These are phyloP conservation scores for Talaromyces sp. DNA, from an alignment of 2,329 filamentous ascomycete genomes.

Conservation along the genomic window DNA sequence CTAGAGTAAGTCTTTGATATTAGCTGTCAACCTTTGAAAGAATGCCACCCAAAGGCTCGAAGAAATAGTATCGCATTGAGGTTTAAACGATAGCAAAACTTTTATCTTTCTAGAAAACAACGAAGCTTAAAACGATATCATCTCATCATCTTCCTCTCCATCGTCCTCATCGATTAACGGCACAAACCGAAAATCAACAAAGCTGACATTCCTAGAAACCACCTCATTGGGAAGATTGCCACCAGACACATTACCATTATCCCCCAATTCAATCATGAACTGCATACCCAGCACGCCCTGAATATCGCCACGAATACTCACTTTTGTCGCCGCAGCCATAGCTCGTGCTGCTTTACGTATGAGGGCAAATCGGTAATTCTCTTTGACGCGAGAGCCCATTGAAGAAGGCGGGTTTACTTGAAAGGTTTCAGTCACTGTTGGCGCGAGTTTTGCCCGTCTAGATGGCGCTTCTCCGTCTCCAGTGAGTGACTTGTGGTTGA, in stretches of 20 bases:
- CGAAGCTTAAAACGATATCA: not conserved
- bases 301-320: slow-evolving; percentile 79
- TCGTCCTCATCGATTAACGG: slow-evolving; percentile 39
- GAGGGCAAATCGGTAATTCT: slow-evolving; percentile 81
- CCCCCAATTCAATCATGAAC: slow-evolving; percentile 87
- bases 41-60: not conserved
- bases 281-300: slow-evolving; percentile 91
- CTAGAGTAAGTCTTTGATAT: too few relatives aligned
- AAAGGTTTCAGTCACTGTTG: slow-evolving; percentile 48
- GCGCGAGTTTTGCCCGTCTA: slow-evolving; percentile 33
- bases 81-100: not conserved
- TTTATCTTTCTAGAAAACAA: not conserved
- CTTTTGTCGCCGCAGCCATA: slow-evolving; percentile 90
- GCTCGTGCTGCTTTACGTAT: slow-evolving; percentile 81
- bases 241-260: slow-evolving; percentile 16
- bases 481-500: slow-evolving; percentile 28
- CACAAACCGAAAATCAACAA: slow-evolving; percentile 45
- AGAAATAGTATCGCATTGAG: not conserved
- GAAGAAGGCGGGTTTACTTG: slow-evolving; percentile 53
- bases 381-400: slow-evolving; percentile 57
- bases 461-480: slow-evolving; percentile 31
- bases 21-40: too few relatives aligned
- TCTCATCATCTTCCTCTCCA: slow-evolving; percentile 14
- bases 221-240: slow-evolving; percentile 17
- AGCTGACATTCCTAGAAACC: slow-evolving; percentile 29